Evolutionary conservation across 1,139 yeast species (phyloP).

Genomic region (Saccharomyces pastorianus): DNA sequence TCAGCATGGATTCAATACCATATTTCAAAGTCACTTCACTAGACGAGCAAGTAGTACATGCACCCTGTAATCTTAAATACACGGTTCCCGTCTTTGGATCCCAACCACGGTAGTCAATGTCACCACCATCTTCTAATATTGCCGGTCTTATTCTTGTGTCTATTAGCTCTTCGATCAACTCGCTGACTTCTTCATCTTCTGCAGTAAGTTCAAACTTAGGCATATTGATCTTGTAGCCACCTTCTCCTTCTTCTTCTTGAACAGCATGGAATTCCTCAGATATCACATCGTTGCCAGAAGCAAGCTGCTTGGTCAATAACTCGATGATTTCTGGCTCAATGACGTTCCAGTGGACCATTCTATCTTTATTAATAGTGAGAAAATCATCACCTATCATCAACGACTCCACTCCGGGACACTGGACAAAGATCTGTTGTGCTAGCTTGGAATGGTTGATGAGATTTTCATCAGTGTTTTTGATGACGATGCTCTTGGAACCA

Average conservation of each 20-base stretch:
- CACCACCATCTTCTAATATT: constrained; percentile 80
- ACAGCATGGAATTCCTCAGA: constrained; percentile 28
- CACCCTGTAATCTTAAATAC: constrained; percentile 59
- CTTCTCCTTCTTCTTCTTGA: constrained; percentile 29
- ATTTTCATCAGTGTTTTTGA: constrained; percentile 46
- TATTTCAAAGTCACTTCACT: constrained; percentile 68
- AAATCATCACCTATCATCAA: constrained; percentile 85
- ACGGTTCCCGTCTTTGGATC: constrained; percentile 59
- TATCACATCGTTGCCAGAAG: constrained; percentile 62
- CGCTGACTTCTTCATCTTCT: constrained; percentile 51
- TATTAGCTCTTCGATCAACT: constrained; percentile 89
- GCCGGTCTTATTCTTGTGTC: constrained; percentile 96
- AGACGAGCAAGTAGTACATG: constrained; percentile 73
- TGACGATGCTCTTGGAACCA: constrained; percentile 54
- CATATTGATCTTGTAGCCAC: constrained; percentile 25
- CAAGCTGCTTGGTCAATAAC: constrained; percentile 71
- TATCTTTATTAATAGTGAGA: constrained; percentile 72
- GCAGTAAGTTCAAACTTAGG: constrained; percentile 31
- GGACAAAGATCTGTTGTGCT: constrained; percentile 67
- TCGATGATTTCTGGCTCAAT: constrained; percentile 86
- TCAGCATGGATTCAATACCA: constrained; percentile 77
- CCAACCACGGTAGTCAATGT: constrained; percentile 63
- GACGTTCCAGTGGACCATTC: constrained; percentile 56
- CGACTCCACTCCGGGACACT: constrained; percentile 73
- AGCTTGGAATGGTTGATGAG: constrained; percentile 64